Conservation (phyloP, 208 protist genomes). For the Kentomonas sorsogonicus region DNA sequence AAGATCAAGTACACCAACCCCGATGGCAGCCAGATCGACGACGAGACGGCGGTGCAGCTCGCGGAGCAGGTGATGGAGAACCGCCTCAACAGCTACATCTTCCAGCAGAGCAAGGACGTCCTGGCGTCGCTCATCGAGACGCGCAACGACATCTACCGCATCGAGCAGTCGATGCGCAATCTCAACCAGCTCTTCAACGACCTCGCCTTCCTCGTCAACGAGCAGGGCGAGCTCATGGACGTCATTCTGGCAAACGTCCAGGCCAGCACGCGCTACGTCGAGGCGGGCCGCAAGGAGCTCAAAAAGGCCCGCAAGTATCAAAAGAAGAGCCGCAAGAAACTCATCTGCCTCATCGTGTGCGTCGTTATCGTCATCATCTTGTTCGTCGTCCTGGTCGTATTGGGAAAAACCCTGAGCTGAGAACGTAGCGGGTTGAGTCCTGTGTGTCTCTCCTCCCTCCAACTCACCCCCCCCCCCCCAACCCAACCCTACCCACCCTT, state of each 20-base stretch:
- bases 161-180: constrained; percentile 83
- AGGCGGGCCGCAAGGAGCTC: constrained; percentile 54
- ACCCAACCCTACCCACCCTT: no score
- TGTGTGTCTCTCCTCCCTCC: no score
- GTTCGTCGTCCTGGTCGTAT: constrained; percentile 39
- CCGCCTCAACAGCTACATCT: constrained; percentile 70
- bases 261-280: constrained; percentile 45
- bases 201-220: constrained; percentile 81
- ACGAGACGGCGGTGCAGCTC: constrained; percentile 58
- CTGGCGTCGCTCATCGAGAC: constrained; percentile 82
- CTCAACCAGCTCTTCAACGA: constrained; percentile 89
- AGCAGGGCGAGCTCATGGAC: constrained; percentile 86
- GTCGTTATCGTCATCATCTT: constrained; percentile 35
- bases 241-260: constrained; percentile 78
- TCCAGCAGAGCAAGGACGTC: constrained; percentile 86
- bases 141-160: constrained; percentile 85
- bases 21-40: constrained; percentile 69
- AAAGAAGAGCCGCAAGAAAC: constrained; percentile 71
- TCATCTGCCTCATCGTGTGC: constrained; percentile 55
- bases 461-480: no score
- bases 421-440: no score
- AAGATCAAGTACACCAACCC: constrained; percentile 87
- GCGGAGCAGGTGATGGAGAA: constrained; percentile 79
- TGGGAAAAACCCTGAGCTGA: no score
- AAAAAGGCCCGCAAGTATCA: constrained; percentile 75